These are phyloP conservation scores for Neolecta irregularis DNA, from an alignment of 1,139 yeast genomes.

Conservation along the genomic window DNA sequence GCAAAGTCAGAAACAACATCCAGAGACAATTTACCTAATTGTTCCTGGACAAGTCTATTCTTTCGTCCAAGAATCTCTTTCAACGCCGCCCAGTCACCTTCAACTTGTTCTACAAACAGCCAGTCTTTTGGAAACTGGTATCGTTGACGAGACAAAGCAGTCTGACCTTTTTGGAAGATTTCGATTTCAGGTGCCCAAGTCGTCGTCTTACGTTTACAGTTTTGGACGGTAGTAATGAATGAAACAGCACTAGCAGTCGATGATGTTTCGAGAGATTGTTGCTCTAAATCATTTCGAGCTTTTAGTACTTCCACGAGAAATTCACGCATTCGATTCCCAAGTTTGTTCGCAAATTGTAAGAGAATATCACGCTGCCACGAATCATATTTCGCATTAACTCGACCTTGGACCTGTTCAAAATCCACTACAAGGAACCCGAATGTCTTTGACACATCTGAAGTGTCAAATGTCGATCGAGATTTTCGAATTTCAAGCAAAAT, in stretches of 20 bases:
- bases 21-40: constrained; percentile 11
- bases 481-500: constrained; percentile 33
- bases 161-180: constrained; percentile 31
- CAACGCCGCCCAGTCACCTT: constrained; percentile 35
- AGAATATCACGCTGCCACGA: constrained; percentile 39
- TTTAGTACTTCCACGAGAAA: constrained; percentile 21
- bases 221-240: constrained; percentile 26
- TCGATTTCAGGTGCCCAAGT: constrained; percentile 24
- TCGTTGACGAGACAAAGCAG: constrained; percentile 31
- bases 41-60: constrained; percentile 15
- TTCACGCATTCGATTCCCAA: constrained; percentile 23
- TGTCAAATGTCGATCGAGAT: constrained; percentile 38
- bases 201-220: constrained; percentile 18
- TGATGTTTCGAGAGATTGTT: constrained; percentile 23
- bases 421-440: constrained; percentile 33
- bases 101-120: constrained; percentile 51
- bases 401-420: constrained; percentile 39
- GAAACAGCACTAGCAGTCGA: constrained; percentile 27
- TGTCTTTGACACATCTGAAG: constrained; percentile 27
- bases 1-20: constrained; percentile 1
- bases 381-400: constrained; percentile 42
- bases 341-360: constrained; percentile 30
- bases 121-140: constrained; percentile 40
- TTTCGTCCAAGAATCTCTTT: constrained; percentile 31
- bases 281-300: constrained; percentile 26